Percentiles rank a stretch among this genome's conserved stretches.
Evolutionary conservation across 2,329 filamentous ascomycete genomes (phyloP).

Genomic region (Pseudogymnoascus sp.): DNA sequence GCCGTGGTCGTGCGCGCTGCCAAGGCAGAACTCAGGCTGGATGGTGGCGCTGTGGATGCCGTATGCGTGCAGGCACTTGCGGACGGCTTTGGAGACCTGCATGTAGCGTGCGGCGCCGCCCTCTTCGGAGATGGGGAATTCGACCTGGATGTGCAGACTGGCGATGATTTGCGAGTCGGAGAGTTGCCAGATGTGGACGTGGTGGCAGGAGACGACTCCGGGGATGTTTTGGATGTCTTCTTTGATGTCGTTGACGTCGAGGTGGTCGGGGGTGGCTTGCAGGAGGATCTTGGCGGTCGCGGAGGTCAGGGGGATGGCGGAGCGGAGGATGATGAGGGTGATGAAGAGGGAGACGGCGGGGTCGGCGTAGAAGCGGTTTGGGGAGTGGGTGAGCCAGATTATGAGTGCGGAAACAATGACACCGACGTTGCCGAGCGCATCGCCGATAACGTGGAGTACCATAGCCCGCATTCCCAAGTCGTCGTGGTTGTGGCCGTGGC

Average conservation of each 20-base stretch:
- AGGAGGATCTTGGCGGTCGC: conserved; percentile 82
- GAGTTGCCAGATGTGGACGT: conserved; percentile 96
- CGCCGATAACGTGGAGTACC: conserved; percentile 69
- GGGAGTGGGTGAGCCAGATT: conserved; percentile 84
- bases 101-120: conserved; percentile 72
- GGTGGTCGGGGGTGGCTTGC: conserved; percentile 84
- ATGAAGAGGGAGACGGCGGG: conserved; percentile 91
- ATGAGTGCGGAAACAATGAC: conserved; percentile 76
- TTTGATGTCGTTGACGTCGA: conserved; percentile 83
- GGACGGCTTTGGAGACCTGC: conserved; percentile 73
- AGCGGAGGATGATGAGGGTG: conserved; percentile 68
- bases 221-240: conserved; percentile 81
- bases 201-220: conserved; percentile 84
- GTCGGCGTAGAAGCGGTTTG: conserved; percentile 80
- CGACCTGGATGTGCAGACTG: conserved; percentile 86
- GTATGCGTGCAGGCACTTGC: conserved; percentile 86
- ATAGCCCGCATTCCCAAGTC: conserved; percentile 95
- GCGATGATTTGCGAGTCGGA: conserved; percentile 92
- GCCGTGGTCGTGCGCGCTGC: conserved; percentile 31
- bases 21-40: conserved; percentile 77
- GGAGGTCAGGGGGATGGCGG: conserved; percentile 70
- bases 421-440: conserved; percentile 79
- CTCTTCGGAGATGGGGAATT: conserved; percentile 79
- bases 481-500: conserved; percentile 68
- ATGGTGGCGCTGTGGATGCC: conserved; percentile 97